Base-by-base conservation (phyloP, 176 grass and related monocot genomes). In the Pontederia paniculata region DNA sequence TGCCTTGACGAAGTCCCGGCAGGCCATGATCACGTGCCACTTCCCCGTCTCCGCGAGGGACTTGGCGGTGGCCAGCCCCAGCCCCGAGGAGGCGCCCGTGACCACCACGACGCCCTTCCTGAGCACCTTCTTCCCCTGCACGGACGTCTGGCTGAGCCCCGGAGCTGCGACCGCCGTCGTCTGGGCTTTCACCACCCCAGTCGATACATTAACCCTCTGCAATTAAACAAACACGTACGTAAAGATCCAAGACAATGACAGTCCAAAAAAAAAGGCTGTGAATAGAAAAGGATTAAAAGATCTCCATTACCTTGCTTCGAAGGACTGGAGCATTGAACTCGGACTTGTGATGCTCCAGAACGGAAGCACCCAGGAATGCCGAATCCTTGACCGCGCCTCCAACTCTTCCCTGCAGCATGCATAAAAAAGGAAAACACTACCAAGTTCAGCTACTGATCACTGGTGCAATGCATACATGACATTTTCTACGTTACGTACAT, bases 21-120 rank as follows among this genome's bases (percentile, higher is more conserved):
- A 96, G 5, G 85, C 90, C 90, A 96, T 96, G 12, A 89, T 70
- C 4, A 96, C 82, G 63, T 96, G 78, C 90, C 90, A 96, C 37
- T 81, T 89, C 16, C 79, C 90, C 0, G 73, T 86, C 79, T 96
- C 90, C 1, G 79, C 76, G 41, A 96, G 79, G 5, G 69, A 82
- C 85, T 96, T 96, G 21, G 85, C 90, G 1, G 82, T 54, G 6
- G 90, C 90, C 0, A 96, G 82, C 0, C 90, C 90, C 1, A 96
- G 76, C 2, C 90, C 90, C 0, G 90, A 96, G 0, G 90, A 96
- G 58, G 90, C 90, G 23, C 90, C 90, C 0, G 85, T 86, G 71
- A 96, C 72, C 43, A 96, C 79, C 45, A 89, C 90, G 8, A 83
- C 82, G 58, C 90, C 90, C 80, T 96, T 61, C 0, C 90, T 60